A percentile compares a stretch with the other conserved stretches of the same genome.
These are phyloP conservation scores for Rhazya stricta DNA, from an alignment of 257 asterid genomes.

Conservation along the genomic window DNA sequence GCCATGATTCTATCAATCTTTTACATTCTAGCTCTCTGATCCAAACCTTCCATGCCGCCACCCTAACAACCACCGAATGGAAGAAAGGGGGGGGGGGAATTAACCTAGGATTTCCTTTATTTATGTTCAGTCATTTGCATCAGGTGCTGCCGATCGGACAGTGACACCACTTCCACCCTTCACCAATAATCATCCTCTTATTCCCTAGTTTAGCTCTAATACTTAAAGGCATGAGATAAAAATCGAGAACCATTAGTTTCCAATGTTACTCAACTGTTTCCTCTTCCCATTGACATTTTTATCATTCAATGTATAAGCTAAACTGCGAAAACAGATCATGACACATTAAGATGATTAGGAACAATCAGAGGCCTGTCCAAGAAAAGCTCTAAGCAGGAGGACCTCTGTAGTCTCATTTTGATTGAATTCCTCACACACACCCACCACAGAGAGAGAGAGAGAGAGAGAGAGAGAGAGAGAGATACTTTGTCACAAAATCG, in stretches of 20 bases:
- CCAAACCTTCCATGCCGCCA: neutral
- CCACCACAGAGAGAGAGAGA: neutral
- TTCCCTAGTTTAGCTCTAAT: neutral
- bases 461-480: conserved; percentile 22
- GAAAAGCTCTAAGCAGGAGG: neutral
- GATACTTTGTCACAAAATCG: conserved; percentile 77
- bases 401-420: neutral
- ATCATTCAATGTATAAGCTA: neutral
- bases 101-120: too few species aligned
- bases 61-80: too few species aligned
- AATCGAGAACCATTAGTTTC: neutral
- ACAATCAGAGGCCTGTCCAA: neutral
- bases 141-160: too few species aligned
- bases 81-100: too few species aligned
- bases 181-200: neutral
- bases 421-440: neutral
- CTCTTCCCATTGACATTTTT: neutral
- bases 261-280: neutral
- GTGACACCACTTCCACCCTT: neutral
- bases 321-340: neutral
- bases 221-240: neutral
- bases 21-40: neutral
- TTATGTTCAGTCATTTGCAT: too few species aligned
- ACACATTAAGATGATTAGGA: neutral
- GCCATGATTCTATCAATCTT: neutral